Base-by-base conservation (phyloP, 1,284 basidiomycete species). In the Irpex lacteus region DNA sequence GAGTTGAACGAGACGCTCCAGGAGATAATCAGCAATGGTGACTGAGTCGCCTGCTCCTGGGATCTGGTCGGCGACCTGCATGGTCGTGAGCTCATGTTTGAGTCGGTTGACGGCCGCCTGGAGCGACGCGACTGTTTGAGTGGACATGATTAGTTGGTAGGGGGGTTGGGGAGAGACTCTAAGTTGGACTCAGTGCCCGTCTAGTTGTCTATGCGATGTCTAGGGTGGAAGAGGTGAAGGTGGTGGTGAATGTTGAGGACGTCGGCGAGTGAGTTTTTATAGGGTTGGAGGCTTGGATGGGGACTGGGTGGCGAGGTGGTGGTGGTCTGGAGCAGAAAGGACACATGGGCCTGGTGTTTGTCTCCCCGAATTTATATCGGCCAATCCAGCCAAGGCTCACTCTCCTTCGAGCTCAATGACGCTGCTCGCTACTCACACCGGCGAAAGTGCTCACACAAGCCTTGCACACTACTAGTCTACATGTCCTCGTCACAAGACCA, bases 1-100 rank as follows among this genome's bases (percentile, higher is more conserved):
- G 59, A 92, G 81, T 70, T 93, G 90, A 11, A 81, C 83, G 52
- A 93, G 79, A 63, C 93, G 80, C 53, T 86, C 78, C 59, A 94
- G 82, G 61, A 95, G 82, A 72, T 94, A 95, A 59, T 86, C 76
- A 4, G 88, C 86, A 60, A 94, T 76, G 58, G 80, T 82, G 65
- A 92, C 86, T 13, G 78, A 75, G 38, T 84, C 78, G 9, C 73
- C 72, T 44, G 80, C 76, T 60, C 78, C 71, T 34, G 70, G 63
- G 38, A 64, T 63, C 56, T 70, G 67, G 60, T 62, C 59, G 40
- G 69, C 69, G 38, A 66, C 70, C 67, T 81, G 75, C 65, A 85
- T 70, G 32, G 77, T 73, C 50, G 82, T 73, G 15, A 89, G 70
- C 71, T 88, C 80, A 61, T 84, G 78, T 50, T 78, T 81, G 65